Evolutionary conservation across 371 early-diverging fungal species (phyloP), one percentile per base, ranked within the genome.

Genomic region (Syncephalastrum racemosum): DNA sequence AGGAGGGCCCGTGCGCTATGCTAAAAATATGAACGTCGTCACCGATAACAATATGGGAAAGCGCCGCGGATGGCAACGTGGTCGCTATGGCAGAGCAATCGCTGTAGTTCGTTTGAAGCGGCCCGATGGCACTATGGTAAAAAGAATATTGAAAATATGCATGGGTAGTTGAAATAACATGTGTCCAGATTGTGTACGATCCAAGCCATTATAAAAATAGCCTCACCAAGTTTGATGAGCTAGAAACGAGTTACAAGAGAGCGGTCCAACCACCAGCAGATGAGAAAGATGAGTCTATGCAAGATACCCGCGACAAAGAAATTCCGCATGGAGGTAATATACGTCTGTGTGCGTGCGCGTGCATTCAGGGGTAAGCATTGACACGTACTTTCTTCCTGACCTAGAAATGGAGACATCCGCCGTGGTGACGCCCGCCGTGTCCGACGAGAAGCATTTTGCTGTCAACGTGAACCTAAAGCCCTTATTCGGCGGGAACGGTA

Each of bases 21-120:
- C 90, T 0, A 80, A 77, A 40, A 88, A 91, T 59, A 89, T 92
- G 90, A 64, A 80, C 1, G 66, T 84, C 39, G 81, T 93, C 16
- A 91, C 85, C 0, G 88, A 90, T 53, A 81, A 82, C 47, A 89
- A 82, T 60, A 70, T 88, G 58, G 81, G 82, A 15, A 78, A 75
- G 40, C 75, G 84, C 46, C 60, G 73, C 45, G 83, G 90, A 22
- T 93, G 93, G 93, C 82, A 84, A 54, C 71, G 82, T 56, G 84
- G 88, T n/a, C 67, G 88, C 27, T 91, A 88, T 72, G 90, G 90
- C 46, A 82, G 91, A 36, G 90, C 89, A 3, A 85, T 89, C 49
- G 70, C 86, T 6, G 81, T 90, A n/a, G 83, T 92, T 76, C 83
- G 80, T 43, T 59, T 89, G 23, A 67, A 70, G 36, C 77, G 78